phyloP scores from a whole-genome alignment of 1,284 basidiomycete species.

The Bjerkandera adusta region DNA sequence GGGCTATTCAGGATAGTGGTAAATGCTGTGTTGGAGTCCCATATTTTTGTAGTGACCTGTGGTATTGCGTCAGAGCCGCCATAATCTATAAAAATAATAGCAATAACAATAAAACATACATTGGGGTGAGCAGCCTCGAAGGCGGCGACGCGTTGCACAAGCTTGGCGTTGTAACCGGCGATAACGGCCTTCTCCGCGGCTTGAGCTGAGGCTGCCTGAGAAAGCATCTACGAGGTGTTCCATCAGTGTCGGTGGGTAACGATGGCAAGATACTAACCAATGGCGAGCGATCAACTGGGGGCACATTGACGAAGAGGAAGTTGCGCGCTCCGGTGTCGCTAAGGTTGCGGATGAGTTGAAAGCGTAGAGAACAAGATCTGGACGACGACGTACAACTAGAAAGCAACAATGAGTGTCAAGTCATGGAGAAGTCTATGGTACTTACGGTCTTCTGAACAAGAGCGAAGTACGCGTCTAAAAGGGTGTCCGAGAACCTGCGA shows the following conservation, averaged over 20 bases:
- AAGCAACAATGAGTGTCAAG: background rate
- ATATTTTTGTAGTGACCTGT: constrained; percentile 48
- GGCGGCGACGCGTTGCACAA: constrained; percentile 36
- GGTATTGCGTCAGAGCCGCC: background rate
- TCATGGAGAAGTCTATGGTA: constrained; percentile 13
- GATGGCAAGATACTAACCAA: constrained; percentile 37
- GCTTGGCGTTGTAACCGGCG: constrained; percentile 46
- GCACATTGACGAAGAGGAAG: constrained; percentile 61
- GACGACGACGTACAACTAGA: constrained; percentile 6
- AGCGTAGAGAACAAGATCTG: background rate
- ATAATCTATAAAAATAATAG: background rate
- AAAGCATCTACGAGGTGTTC: constrained; percentile 41
- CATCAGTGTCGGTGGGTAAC: too few relatives aligned
- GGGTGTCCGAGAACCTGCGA: constrained; percentile 44
- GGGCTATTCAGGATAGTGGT: constrained; percentile 47
- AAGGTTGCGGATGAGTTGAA: background rate
- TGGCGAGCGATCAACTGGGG: constrained; percentile 52
- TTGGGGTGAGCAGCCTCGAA: constrained; percentile 44
- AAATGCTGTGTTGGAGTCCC: constrained; percentile 53
- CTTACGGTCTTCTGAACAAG: constrained; percentile 53
- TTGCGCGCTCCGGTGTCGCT: constrained; percentile 50
- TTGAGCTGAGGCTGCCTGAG: constrained; percentile 39
- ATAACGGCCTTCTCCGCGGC: constrained; percentile 48
- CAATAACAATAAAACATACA: constrained; percentile 31
- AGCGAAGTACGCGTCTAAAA: constrained; percentile 52